These are phyloP conservation scores for Parathielavia hyrcaniae DNA, from an alignment of 495 filamentous ascomycete genomes.

Conservation along the genomic window DNA sequence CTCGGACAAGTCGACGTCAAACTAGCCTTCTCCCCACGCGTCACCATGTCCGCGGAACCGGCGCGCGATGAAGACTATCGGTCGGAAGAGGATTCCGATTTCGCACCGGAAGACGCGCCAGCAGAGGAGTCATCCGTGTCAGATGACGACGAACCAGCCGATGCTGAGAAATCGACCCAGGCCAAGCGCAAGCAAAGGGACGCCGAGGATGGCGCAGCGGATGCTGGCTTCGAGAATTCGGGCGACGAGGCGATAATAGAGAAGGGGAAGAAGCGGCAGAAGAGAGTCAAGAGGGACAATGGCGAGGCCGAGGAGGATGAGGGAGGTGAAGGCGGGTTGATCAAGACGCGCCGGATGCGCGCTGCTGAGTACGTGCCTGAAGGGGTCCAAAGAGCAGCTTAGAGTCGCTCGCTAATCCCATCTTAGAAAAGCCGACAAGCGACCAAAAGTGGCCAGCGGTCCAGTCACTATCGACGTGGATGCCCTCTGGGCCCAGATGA, in stretches of 20 bases:
- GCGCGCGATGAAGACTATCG: conserved; percentile 56
- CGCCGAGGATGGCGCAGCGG: conserved; percentile 40
- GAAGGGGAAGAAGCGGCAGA: conserved; percentile 51
- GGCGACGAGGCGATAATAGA: conserved; percentile 75
- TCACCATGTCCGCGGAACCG: conserved; percentile 20
- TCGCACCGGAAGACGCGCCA: conserved; percentile 55
- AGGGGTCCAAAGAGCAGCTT: background rate
- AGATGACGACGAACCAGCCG: conserved; percentile 33
- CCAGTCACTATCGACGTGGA: conserved; percentile 86
- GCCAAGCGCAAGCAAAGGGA: conserved; percentile 36
- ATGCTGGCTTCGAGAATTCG: conserved; percentile 52
- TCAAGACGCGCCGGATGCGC: conserved; percentile 73
- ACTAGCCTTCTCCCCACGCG: background rate
- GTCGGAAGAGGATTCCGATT: conserved; percentile 70
- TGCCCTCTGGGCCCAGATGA: conserved; percentile 78
- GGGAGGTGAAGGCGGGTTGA: conserved; percentile 67
- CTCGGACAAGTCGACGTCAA: background rate
- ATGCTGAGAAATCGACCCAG: conserved; percentile 14
- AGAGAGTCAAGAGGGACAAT: conserved; percentile 47
- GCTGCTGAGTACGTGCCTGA: conserved; percentile 45
- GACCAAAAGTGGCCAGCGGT: conserved; percentile 54
- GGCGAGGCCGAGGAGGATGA: conserved; percentile 46
- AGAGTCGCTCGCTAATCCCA: background rate
- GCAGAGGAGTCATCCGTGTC: conserved; percentile 44
- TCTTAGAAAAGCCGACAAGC: conserved; percentile 57